These are phyloP conservation scores for Coemansia biformis DNA, from an alignment of 192 early-diverging fungal genomes.

Conservation along the genomic window DNA sequence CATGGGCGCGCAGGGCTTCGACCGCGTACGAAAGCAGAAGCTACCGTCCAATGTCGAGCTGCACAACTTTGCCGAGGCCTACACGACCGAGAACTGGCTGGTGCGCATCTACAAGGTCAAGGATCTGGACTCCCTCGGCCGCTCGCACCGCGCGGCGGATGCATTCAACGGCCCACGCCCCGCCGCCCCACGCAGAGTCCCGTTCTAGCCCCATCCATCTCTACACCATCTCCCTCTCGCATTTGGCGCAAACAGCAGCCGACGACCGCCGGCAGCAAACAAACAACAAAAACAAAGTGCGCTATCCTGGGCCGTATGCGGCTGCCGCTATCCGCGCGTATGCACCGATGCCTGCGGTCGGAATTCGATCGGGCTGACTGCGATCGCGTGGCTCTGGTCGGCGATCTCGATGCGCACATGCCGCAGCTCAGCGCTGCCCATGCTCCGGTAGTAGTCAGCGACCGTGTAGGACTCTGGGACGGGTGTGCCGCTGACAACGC, in stretches of 20 bases:
- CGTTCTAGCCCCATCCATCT: no score
- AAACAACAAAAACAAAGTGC: not conserved
- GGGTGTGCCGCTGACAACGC: conserved; percentile 7
- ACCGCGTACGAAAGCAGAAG: conserved; percentile 77
- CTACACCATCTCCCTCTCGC: no score
- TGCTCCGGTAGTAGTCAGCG: conserved; percentile 14
- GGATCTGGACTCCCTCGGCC: conserved; percentile 86
- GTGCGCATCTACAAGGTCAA: conserved; percentile 99
- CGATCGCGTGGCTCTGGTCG: not conserved
- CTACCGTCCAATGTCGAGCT: conserved; percentile 78
- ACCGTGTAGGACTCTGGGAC: conserved; percentile 13
- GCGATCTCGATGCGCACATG: conserved; percentile 18
- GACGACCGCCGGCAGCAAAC: no score
- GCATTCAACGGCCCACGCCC: conserved; percentile 7
- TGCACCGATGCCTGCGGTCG: conserved; percentile 21
- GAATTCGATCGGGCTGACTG: conserved; percentile 36
- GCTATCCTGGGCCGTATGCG: no score
- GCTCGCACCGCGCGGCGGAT: conserved; percentile 41
- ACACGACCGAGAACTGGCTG: conserved; percentile 93
- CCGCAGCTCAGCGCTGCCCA: not conserved
- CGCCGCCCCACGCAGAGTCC: not conserved
- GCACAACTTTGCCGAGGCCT: conserved; percentile 86
- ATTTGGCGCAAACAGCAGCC: no score
- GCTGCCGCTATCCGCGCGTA: no score
- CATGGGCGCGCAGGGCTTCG: conserved; percentile 67